Conservation (phyloP, 176 grass and related monocot genomes). For the Oryza nivara region DNA sequence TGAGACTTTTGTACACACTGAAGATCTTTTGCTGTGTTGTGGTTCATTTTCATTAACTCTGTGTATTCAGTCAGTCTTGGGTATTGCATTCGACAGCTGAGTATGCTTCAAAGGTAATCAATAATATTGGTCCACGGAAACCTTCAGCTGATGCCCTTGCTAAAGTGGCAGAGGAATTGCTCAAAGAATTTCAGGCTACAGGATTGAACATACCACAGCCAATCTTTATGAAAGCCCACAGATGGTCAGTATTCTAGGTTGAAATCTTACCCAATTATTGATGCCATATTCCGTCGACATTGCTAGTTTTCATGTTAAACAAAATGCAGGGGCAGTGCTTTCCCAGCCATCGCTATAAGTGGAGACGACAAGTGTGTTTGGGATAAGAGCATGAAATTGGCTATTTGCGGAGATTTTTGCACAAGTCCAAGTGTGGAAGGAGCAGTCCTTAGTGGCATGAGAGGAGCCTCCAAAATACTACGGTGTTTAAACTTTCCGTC, state of each 20-base stretch:
- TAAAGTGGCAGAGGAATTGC: slow-evolving; percentile 82
- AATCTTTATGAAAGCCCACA: slow-evolving; percentile 89
- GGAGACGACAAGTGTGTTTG: slow-evolving; percentile 80
- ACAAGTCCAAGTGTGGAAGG: slow-evolving; percentile 74
- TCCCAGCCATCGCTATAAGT: slow-evolving; percentile 59
- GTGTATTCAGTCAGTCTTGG: slow-evolving; percentile 73
- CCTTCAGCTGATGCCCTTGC: slow-evolving; percentile 73
- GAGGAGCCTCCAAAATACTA: slow-evolving; percentile 79
- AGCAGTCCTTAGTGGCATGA: slow-evolving; percentile 74
- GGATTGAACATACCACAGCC: slow-evolving; percentile 70
- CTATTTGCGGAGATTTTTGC: slow-evolving; percentile 93
- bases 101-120: slow-evolving; percentile 71
- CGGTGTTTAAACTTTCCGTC: slow-evolving; percentile 62
- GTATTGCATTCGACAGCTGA: slow-evolving; percentile 84
- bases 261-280: slow-evolving; percentile 13
- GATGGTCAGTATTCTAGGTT: slow-evolving; percentile 73
- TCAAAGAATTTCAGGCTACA: slow-evolving; percentile 76
- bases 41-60: slow-evolving; percentile 23
- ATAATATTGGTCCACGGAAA: slow-evolving; percentile 64
- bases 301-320: slow-evolving; percentile 24
- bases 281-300: neutral
- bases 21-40: neutral
- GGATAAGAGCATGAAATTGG: slow-evolving; percentile 70
- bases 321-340: slow-evolving; percentile 74
- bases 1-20: neutral